Evolutionary conservation across 2,329 filamentous ascomycete genomes (phyloP), one percentile per base, ranked within the genome.

Genomic region (Colletotrichum sp.): DNA sequence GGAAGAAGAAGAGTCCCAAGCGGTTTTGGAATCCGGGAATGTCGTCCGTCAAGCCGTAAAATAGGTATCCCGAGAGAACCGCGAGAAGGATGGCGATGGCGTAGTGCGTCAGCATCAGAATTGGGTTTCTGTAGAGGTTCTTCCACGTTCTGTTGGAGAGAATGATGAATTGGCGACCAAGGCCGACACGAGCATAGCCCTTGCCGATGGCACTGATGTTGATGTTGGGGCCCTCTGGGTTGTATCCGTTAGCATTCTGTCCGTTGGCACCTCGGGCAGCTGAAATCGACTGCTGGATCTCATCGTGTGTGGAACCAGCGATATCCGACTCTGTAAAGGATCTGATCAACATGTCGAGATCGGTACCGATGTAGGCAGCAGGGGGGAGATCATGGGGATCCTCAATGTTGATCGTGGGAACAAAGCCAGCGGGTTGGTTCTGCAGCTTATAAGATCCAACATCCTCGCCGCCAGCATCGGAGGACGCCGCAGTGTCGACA

Each of bases 51-150:
- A 99, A 88, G 4, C 96, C 97, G 79, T 98, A 99, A 86, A 98
- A 99, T 15, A 99, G 89, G 83, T 94, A 98, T 5, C 97, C 97
- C 3, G 96, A 96, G 72, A 99, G 93, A 7, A 98, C 96, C 3
- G 96, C 97, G 8, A 99, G 90, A 0, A 98, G 86, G 74, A 99
- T 98, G 9, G 97, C 95, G 77, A 98, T 98, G 47, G 97, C 97
- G 81, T 98, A 99, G 84, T 99, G 97, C 0, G 96, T 98, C 72
- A 99, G 90, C 97, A 99, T 99, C 73, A 99, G 87, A 90, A 98
- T 96, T 2, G 97, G 97, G 82, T 99, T 98, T 71, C 97, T 93
- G 86, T 99, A 98, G 8, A 99, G 89, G 81, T 99, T 99, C 81
- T 94, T 95, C 96, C 96, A 99, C 0, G 97, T 99, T 59, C 97